Evolutionary conservation across 73 alveolate species (phyloP), one percentile per base, ranked within the genome.

Genomic region (Paramecium biaurelia): DNA sequence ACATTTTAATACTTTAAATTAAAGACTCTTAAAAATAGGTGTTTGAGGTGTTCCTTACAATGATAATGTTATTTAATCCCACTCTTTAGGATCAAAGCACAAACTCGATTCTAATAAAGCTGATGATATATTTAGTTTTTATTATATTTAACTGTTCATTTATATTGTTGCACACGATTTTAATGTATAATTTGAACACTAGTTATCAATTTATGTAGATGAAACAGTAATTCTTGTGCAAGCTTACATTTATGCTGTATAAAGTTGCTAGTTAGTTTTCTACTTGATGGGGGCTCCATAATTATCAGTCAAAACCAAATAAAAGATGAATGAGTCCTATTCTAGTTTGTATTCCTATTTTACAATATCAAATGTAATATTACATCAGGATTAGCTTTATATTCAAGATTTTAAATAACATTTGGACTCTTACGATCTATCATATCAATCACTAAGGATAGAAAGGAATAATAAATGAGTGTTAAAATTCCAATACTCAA

Each of bases 61-160:
- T 38, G 56, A n/a, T 8, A 72, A 14, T 35, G 38, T 6, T 9
- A n/a, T 34, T 72, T 12, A 34, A 28, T 38, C 20, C 86, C 86
- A 72, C 12, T 72, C 86, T 37, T 72, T 20, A 12, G 86, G 86
- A 72, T 72, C 86, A 30, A 72, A 35, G 34, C 86, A 72, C 2
- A 35, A 4, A n/a, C 57, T 21, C 8, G 86, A 15, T 2, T 11
- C 56, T 72, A 72, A 34, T 35, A 34, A 4, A 0, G 58, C 86
- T 72, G 4, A 2, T 34, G 86, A 32, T 12, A 72, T 72, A 34
- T 72, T 72, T 23, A 63, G 10, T 63, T 63, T 2, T 12, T 63
- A 0, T 32, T 26, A n/a, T 10, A 63, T 63, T 2, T 26, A 30
- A 2, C n/a, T 30, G 20, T 32, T 72, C 5, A 72, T 34, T 72